Conservation (phyloP, 768 basidiomycete species). For the Cystobasidium tubakii region DNA sequence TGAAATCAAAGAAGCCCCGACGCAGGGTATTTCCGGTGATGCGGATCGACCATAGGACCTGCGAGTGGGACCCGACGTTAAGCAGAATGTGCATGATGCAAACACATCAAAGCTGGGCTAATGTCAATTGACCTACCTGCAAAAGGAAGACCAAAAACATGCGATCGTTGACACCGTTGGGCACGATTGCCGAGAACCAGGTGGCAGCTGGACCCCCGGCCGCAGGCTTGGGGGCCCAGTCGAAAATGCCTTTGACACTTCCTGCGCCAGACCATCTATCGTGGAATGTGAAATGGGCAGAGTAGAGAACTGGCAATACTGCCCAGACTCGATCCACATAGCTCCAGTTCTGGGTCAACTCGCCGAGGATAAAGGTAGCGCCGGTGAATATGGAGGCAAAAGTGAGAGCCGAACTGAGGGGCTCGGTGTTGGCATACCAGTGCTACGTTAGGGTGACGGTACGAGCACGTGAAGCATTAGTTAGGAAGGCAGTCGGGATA, state of each 20-base stretch:
- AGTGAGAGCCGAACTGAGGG: conserved; percentile 29
- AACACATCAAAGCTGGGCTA: no score
- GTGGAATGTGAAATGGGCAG: conserved; percentile 68
- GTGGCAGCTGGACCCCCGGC: neutral
- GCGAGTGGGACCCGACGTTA: no score
- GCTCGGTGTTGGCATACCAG: conserved; percentile 30
- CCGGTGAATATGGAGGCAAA: conserved; percentile 21
- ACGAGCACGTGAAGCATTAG: no score
- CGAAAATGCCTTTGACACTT: conserved; percentile 21
- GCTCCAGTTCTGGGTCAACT: conserved; percentile 29
- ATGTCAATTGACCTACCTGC: conserved; percentile 35
- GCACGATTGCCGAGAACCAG: conserved; percentile 9
- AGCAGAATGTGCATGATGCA: no score
- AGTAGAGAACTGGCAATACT: conserved; percentile 65
- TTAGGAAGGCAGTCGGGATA: no score
- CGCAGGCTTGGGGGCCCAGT: neutral
- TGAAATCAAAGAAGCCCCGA: conserved; percentile 64
- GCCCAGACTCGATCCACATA: conserved; percentile 23
- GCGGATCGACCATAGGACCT: conserved; percentile 51
- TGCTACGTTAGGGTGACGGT: neutral
- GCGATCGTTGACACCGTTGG: conserved; percentile 40
- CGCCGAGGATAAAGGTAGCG: conserved; percentile 18
- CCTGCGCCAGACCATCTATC: conserved; percentile 32
- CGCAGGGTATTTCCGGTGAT: conserved; percentile 76
- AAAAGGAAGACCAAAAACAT: conserved; percentile 45